Evolutionary conservation across 208 protist species (phyloP), one percentile per base, ranked within the genome.

Genomic region (Angomonas deanei): DNA sequence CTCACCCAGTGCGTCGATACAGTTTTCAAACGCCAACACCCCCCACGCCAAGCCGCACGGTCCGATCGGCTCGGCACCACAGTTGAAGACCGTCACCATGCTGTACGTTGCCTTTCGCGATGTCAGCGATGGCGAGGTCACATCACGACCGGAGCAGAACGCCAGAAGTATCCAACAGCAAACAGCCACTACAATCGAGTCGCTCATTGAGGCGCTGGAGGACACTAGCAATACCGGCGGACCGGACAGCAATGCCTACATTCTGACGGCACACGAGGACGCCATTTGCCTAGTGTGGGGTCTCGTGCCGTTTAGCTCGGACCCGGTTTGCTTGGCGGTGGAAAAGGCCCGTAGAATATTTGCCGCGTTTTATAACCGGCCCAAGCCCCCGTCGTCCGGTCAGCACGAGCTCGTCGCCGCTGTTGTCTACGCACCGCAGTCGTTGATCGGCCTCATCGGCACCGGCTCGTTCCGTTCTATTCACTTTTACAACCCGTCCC

Each of bases 101-200:
- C 74, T 90, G 19, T 90, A 84, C 68, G 47, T 90, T n/a, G 83
- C 74, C 46, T 86, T 74, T 62, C 74, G 80, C 24, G 76, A 86
- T 58, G 72, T 75, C 56, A 70, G 60, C 49, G 65, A 68, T 11
- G 49, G 63, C 30, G 42, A 47, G 8, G 47, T 52, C 15, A 59
- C 64, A 28, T 27, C 28, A 28, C 50, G 50, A 5, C 19, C 13
- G 13, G 50, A 56, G 21, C 50, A 31, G 4, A 27, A 15, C 4
- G 50, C 27, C 3, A 72, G 72, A 32, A 63, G 54, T 23, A 19
- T 53, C 13, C 68, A 72, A 52, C 73, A 79, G 47, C 70, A 64
- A 3, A 49, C 73, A 17, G 55, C 79, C 0, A 57, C 59, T 1
- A 69, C 74, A 56, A 80, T 86, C 59, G 71, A 76, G 30, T 73